Base-by-base conservation (phyloP, 345 rosid species). In the Lagerstroemia speciosa region DNA sequence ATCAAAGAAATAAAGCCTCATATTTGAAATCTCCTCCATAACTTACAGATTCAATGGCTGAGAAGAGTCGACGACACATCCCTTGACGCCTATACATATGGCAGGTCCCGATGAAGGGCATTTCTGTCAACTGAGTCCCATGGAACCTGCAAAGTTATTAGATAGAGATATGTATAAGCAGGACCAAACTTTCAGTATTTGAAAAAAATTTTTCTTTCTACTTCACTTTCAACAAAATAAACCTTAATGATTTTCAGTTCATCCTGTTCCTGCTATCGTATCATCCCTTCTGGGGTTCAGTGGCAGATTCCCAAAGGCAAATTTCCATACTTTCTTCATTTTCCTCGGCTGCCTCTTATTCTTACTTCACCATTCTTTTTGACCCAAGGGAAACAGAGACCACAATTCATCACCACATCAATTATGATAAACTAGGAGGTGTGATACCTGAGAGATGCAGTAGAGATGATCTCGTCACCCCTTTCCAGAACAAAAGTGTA, bases 51-150 rank as follows among this genome's bases (percentile, higher is more conserved):
- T 92, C 89, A 70, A 92, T 84, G 65, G 87, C 96, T 64, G 68
- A 55, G 67, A 88, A 86, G 73, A 92, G 96, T 67, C 88, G 87
- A 30, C 90, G 91, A 67, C 96, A 92, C 96, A 92, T 89, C 72
- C 96, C 93, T 79, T 90, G 95, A 61, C 83, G 89, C 82, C 96
- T 83, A 73, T 90, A 92, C 55, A 80, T 73, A 76, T 86, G 86
- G 10, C 98, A 93, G 40, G 96, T 90, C 70, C 94, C 98, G 77
- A 92, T 88, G 78, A 88, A 92, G 5, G 96, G 94, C 98, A 92
- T 92, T 85, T 92, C 98, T 76, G 93, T 96, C 67, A 90, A 73
- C 68, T 71, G 67, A 67, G 81, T 82, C 64, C 95, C 98, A 77
- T 84, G 98, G 68, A 92, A 85, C 82, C 98, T 92, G 72, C 37